Evolutionary conservation across 805 yeast genomes (phyloP).

Genomic region (Cyberlindnera mrakii): DNA sequence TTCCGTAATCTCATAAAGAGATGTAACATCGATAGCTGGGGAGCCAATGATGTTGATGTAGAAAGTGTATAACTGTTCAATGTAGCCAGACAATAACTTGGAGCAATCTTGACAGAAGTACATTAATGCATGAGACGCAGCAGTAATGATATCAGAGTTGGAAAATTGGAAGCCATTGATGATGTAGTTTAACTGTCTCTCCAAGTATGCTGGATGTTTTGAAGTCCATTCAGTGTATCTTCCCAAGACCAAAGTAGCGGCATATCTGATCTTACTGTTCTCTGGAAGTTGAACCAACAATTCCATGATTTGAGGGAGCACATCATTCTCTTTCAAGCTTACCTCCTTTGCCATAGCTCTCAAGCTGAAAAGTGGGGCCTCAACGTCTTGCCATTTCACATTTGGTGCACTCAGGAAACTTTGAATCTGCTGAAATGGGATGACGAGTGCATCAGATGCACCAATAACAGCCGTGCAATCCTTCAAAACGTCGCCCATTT

Average conservation of each 20-base stretch:
- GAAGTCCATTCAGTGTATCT: conserved; percentile 95
- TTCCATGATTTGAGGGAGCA: conserved; percentile 74
- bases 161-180: conserved; percentile 58
- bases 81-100: conserved; percentile 49
- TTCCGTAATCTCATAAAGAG: conserved; percentile 76
- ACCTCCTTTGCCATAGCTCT: conserved; percentile 95
- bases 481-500: conserved; percentile 95
- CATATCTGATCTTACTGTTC: conserved; percentile 81
- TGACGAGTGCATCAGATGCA: conserved; percentile 55
- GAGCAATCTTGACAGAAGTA: conserved; percentile 93
- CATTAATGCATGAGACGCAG: conserved; percentile 91
- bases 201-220: conserved; percentile 74
- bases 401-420: conserved; percentile 25
- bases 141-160: conserved; percentile 49
- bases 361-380: conserved; percentile 83
- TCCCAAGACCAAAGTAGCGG: conserved; percentile 91
- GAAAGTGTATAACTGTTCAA: conserved; percentile 71
- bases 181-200: conserved; percentile 78
- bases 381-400: conserved; percentile 71
- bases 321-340: conserved; percentile 52
- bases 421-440: conserved; percentile 63
- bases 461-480: conserved; percentile 93
- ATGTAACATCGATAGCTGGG: conserved; percentile 52
- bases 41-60: conserved; percentile 48
- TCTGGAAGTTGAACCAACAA: conserved; percentile 68